Evolutionary conservation across 305 asterid species (phyloP).

Genomic region (Salvia sclarea): DNA sequence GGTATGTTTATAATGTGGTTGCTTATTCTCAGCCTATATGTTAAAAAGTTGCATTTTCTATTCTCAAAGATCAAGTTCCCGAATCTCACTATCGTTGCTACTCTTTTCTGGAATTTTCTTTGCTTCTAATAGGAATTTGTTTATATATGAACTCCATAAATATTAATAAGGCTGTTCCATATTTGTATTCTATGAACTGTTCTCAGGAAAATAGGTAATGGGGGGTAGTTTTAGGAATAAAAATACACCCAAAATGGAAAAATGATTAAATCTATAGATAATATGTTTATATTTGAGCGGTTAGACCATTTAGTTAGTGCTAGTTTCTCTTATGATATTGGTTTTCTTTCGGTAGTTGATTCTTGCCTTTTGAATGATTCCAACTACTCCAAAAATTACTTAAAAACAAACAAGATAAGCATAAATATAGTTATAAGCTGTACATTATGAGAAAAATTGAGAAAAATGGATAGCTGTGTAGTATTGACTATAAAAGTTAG

Average conservation of each 20-base stretch:
- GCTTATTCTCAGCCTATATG: neutral
- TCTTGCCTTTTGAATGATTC: constrained; percentile 26
- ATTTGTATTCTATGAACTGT: neutral
- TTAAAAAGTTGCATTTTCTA: no score
- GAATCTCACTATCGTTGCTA: neutral
- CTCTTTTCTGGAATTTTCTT: neutral
- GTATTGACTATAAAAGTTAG: constrained; percentile 32
- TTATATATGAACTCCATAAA: neutral
- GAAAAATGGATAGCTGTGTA: constrained; percentile 25
- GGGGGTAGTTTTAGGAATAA: neutral
- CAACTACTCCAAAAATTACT: constrained; percentile 28
- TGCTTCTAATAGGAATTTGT: neutral
- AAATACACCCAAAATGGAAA: neutral
- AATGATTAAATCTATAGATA: neutral
- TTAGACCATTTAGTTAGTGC: constrained; percentile 28
- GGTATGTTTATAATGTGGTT: constrained; percentile 7
- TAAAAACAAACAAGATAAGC: constrained; percentile 33
- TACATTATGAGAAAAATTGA: constrained; percentile 19
- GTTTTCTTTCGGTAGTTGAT: constrained; percentile 35
- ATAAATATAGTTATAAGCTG: constrained; percentile 28
- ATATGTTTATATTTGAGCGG: constrained; percentile 20
- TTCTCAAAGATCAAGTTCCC: no score
- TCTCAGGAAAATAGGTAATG: neutral
- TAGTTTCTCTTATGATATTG: constrained; percentile 21
- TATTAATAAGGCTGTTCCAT: neutral